Evolutionary conservation across 768 basidiomycete species (phyloP), one percentile per base, ranked within the genome.

Genomic region (Boletellus emodensis): DNA sequence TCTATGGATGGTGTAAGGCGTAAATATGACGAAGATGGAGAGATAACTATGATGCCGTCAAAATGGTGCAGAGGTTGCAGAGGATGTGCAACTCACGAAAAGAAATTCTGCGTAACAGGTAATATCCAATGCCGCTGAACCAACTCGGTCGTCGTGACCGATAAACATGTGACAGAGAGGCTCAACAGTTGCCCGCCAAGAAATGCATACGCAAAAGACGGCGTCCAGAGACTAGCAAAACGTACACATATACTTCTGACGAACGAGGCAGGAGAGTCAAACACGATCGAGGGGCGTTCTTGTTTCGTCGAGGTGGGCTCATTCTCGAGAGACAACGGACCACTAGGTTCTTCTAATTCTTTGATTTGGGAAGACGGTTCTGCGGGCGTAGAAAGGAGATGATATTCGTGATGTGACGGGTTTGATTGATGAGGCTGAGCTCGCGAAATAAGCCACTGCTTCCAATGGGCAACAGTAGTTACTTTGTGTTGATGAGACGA

Each of bases 1-100:
- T 72, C 81, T 76, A 67, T 90, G 85, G 39, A 94, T 87, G 15
- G 91, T 94, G 74, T 90, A 92, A 0, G 90, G 87, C n/a, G 90
- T 91, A 62, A 86, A 94, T 41, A 84, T 73, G 11, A 77, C 49
- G 66, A 85, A 88, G 40, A 91, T 59, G 18, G 82, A 72, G 59
- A 89, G 78, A 71, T 94, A 93, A 47, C 90, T 92, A 36, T 26
- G 10, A 40, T 2, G 28, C 1, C 43, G 58, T 12, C 26, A 17
- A 26, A 43, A 41, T 22, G 10, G 4, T 14, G 28, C 15, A 11
- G 30, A 12, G 14, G 44, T 36, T 1, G 8, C 17, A 33, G 38
- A 18, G 15, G 17, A 56, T 15, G 12, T 14, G 34, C 44, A 17
- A 76, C 84, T 62, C 58, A 90, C 90, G 85, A 63, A 68, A 92